Percentiles rank a stretch among this genome's conserved stretches.
phyloP scores from a whole-genome alignment of 352 stramenopile genomes.

The Phytophthora vignae region DNA sequence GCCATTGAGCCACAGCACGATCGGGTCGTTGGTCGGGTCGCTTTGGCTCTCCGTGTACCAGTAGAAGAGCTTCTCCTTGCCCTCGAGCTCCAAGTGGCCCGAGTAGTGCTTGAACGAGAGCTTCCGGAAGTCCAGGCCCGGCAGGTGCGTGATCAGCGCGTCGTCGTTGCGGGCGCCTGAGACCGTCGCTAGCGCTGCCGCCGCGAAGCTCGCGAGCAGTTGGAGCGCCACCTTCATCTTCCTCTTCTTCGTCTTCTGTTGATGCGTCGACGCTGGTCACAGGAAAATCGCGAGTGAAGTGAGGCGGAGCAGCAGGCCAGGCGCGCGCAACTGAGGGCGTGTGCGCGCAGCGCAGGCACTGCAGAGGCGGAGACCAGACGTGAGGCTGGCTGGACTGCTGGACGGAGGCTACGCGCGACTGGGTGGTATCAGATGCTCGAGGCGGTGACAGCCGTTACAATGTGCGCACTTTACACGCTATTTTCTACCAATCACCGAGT shows the following conservation, averaged over 20 bases:
- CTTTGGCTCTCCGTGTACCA: constrained; percentile 82
- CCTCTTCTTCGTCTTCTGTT: constrained; percentile 14
- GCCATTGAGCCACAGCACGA: constrained; percentile 87
- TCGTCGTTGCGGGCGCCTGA: constrained; percentile 47
- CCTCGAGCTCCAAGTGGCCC: constrained; percentile 59
- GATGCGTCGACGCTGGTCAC: background rate
- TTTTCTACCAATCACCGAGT: constrained; percentile 6
- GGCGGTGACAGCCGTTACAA: background rate
- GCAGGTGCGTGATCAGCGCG: constrained; percentile 59
- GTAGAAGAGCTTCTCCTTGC: constrained; percentile 79
- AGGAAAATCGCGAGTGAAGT: constrained; percentile 42
- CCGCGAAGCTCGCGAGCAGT: constrained; percentile 36
- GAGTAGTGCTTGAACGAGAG: constrained; percentile 79
- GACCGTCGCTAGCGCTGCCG: constrained; percentile 7
- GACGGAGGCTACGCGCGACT: background rate
- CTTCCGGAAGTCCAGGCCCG: constrained; percentile 45
- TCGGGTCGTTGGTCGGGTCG: constrained; percentile 61
- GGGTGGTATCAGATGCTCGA: constrained; percentile 24
- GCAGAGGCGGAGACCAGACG: constrained; percentile 22
- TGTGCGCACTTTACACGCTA: constrained; percentile 1
- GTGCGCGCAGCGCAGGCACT: background rate
- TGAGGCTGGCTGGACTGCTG: constrained; percentile 1
- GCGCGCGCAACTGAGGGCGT: background rate
- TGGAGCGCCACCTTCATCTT: constrained; percentile 58
- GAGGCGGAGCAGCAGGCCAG: constrained; percentile 3